A percentile compares a stretch with the other conserved stretches of the same genome.
Evolutionary conservation across 345 rosid species (phyloP).

Genomic region (Salix brachista): DNA sequence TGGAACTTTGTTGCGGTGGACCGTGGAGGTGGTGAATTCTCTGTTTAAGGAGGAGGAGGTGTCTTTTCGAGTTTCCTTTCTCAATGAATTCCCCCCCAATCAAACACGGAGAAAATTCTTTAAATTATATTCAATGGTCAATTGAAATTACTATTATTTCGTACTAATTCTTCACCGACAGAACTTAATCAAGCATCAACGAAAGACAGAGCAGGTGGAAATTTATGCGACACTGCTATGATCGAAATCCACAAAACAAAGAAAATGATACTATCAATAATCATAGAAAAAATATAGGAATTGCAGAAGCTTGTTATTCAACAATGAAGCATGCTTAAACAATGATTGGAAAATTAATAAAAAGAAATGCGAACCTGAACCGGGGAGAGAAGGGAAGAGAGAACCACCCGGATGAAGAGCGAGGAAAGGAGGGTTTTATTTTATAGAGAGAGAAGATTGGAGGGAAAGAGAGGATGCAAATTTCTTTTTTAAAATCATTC

Average conservation of each 20-base stretch:
- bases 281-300: no score
- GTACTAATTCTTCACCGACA: no score
- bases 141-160: neutral
- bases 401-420: conserved; percentile 9
- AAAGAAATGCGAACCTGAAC: neutral
- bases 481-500: conserved; percentile 4
- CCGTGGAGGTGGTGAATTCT: neutral
- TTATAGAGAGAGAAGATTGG: conserved; percentile 17
- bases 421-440: conserved; percentile 3
- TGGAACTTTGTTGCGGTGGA: neutral
- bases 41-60: conserved; percentile 14
- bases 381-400: neutral
- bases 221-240: neutral
- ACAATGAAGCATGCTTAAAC: neutral
- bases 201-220: no score
- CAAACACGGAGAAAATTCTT: neutral
- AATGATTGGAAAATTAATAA: neutral
- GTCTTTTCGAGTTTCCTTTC: conserved; percentile 27
- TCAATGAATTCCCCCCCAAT: neutral
- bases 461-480: conserved; percentile 25
- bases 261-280: no score
- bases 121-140: neutral
- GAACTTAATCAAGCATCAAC: no score
- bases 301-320: neutral
- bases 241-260: neutral